phyloP scores from a whole-genome alignment of 352 stramenopile genomes.

The Globisporangium spinosum region DNA sequence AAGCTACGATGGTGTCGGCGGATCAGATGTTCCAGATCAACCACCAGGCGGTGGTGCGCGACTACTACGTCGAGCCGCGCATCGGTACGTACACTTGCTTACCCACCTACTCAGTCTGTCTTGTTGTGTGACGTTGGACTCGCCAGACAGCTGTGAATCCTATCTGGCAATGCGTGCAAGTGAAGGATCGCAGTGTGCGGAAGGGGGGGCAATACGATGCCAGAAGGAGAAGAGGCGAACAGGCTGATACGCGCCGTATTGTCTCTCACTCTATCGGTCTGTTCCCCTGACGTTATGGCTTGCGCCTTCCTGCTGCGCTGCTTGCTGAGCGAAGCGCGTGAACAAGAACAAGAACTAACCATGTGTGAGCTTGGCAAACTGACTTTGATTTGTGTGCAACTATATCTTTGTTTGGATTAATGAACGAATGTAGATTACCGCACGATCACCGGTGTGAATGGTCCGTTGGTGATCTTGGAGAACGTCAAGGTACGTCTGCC shows the following conservation, averaged over 20 bases:
- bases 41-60: conserved; percentile 73
- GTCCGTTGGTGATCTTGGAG: conserved; percentile 98
- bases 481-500: conserved; percentile 94
- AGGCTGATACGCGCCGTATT: too few species aligned
- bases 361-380: too few species aligned
- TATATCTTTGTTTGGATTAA: not conserved
- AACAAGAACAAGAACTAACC: too few species aligned
- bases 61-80: conserved; percentile 85
- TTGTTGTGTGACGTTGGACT: not conserved
- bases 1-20: conserved; percentile 45
- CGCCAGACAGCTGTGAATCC: too few species aligned
- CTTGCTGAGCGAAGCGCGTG: too few species aligned
- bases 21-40: conserved; percentile 74
- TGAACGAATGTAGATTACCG: conserved; percentile 78
- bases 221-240: too few species aligned
- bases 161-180: not conserved
- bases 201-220: too few species aligned
- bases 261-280: too few species aligned
- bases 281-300: too few species aligned
- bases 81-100: conserved; percentile 47
- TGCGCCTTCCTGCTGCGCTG: too few species aligned
- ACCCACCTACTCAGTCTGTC: not conserved
- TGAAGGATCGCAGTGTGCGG: too few species aligned
- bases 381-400: too few species aligned
- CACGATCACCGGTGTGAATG: conserved; percentile 98